Evolutionary conservation across 2,329 filamentous ascomycete genomes (phyloP).

Genomic region (Macrophomina pseudophaseolina): DNA sequence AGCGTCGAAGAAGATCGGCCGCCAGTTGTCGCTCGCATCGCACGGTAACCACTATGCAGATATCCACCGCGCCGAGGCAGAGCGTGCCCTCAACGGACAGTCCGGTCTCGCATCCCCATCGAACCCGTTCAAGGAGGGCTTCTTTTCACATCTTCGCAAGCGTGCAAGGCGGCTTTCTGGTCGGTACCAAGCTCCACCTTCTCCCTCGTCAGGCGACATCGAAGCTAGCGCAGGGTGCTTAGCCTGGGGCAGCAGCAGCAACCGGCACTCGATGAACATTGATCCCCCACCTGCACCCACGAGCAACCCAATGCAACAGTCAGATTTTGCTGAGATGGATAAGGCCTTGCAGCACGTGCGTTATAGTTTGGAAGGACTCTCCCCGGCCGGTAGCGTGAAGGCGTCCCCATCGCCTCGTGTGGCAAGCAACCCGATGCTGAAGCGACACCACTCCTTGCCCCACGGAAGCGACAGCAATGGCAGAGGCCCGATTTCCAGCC

Average conservation of each 20-base stretch:
- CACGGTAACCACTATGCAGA: slow-evolving; percentile 93
- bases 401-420: slow-evolving; percentile 43
- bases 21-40: slow-evolving; percentile 90
- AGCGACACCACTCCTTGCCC: slow-evolving; percentile 54
- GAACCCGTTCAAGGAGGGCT: slow-evolving; percentile 86
- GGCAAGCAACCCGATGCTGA: slow-evolving; percentile 53
- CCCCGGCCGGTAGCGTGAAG: slow-evolving; percentile 38
- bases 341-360: slow-evolving; percentile 65
- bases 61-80: slow-evolving; percentile 86
- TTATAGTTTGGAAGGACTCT: slow-evolving; percentile 58
- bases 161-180: slow-evolving; percentile 91
- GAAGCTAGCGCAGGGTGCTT: slow-evolving; percentile 92
- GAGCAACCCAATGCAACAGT: slow-evolving; percentile 46
- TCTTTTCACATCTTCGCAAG: slow-evolving; percentile 97
- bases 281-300: slow-evolving; percentile 55
- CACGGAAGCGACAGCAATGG: slow-evolving; percentile 28
- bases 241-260: slow-evolving; percentile 75
- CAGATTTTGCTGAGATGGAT: slow-evolving; percentile 65
- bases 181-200: slow-evolving; percentile 80
- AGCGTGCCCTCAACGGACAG: slow-evolving; percentile 85
- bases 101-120: slow-evolving; percentile 72
- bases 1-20: slow-evolving; percentile 85
- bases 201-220: slow-evolving; percentile 81
- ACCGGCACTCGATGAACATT: slow-evolving; percentile 72
- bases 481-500: slow-evolving; percentile 71